These are phyloP conservation scores for Fonsecaea erecta DNA, from an alignment of 2,329 filamentous ascomycete species.

Conservation along the genomic window DNA sequence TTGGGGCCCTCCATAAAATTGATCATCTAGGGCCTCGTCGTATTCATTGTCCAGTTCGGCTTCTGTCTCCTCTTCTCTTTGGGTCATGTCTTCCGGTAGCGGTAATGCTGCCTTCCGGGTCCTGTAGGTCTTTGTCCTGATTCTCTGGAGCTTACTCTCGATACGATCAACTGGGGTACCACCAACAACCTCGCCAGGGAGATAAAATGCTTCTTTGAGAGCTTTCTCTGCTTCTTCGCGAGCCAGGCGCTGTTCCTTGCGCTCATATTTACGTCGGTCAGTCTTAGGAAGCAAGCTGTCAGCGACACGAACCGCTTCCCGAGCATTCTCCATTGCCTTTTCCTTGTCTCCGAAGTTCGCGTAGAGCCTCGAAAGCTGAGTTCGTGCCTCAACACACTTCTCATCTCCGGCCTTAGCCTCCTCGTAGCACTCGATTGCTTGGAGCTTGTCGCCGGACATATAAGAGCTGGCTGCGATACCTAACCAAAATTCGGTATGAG, in stretches of 20 bases:
- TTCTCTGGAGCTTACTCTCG: conserved; percentile 18
- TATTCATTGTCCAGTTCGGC: conserved; percentile 40
- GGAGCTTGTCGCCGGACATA: conserved; percentile 63
- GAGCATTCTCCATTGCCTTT: conserved; percentile 75
- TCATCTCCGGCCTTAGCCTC: conserved; percentile 73
- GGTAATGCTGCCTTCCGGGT: neutral
- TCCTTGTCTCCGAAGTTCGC: conserved; percentile 74
- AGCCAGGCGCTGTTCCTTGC: conserved; percentile 33
- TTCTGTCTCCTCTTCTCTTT: conserved; percentile 33
- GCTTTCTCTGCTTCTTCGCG: conserved; percentile 37
- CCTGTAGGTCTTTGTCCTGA: conserved; percentile 6
- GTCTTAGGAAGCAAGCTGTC: conserved; percentile 39
- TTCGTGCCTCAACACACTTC: conserved; percentile 74
- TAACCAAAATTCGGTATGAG: conserved; percentile 57
- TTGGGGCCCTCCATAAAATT: neutral
- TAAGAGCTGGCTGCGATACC: conserved; percentile 67
- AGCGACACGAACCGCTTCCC: conserved; percentile 72
- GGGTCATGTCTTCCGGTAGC: neutral
- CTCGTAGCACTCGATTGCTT: conserved; percentile 78
- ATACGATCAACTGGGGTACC: conserved; percentile 22
- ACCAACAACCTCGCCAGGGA: conserved; percentile 21
- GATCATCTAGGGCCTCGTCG: conserved; percentile 25
- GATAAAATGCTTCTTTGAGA: conserved; percentile 35
- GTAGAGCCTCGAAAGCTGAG: conserved; percentile 82
- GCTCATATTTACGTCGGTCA: conserved; percentile 38